Evolutionary conservation across 371 early-diverging fungal species (phyloP).

Genomic region (Circinella minor): DNA sequence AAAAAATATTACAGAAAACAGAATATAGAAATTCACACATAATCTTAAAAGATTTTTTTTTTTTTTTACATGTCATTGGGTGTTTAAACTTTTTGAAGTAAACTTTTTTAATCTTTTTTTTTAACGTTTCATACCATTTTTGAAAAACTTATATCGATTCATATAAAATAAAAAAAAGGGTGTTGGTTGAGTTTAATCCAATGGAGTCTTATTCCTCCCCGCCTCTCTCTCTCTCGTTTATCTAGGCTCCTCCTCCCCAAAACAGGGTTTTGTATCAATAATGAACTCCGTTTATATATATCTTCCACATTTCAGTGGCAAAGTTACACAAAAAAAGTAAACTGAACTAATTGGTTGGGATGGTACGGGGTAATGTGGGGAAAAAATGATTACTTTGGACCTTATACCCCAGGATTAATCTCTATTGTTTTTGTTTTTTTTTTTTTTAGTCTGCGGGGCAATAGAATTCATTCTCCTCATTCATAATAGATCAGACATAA

Average conservation of each 20-base stretch:
- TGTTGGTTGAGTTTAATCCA: too few relatives aligned
- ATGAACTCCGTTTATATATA: not conserved
- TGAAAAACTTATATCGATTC: too few relatives aligned
- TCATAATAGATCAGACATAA: not conserved
- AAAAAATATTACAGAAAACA: not conserved
- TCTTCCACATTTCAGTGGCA: not conserved
- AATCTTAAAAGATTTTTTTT: too few relatives aligned
- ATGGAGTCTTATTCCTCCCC: too few relatives aligned
- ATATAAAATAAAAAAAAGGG: too few relatives aligned
- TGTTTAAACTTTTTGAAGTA: too few relatives aligned
- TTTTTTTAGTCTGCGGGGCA: not conserved
- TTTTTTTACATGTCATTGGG: too few relatives aligned
- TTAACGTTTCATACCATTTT: too few relatives aligned
- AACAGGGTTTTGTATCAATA: not conserved
- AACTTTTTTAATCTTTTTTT: too few relatives aligned
- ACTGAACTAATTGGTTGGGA: constrained; percentile 16
- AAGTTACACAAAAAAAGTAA: not conserved
- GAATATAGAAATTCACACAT: not conserved
- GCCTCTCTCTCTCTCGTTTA: too few relatives aligned
- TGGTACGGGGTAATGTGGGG: constrained; percentile 18
- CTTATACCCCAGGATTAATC: constrained; percentile 1
- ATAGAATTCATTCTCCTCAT: not conserved
- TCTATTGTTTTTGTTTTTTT: not conserved
- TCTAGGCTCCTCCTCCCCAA: too few relatives aligned
- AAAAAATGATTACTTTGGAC: not conserved